Evolutionary conservation across 495 filamentous ascomycete species (phyloP), one percentile per base, ranked within the genome.

Genomic region (Bathelium albidoporum): DNA sequence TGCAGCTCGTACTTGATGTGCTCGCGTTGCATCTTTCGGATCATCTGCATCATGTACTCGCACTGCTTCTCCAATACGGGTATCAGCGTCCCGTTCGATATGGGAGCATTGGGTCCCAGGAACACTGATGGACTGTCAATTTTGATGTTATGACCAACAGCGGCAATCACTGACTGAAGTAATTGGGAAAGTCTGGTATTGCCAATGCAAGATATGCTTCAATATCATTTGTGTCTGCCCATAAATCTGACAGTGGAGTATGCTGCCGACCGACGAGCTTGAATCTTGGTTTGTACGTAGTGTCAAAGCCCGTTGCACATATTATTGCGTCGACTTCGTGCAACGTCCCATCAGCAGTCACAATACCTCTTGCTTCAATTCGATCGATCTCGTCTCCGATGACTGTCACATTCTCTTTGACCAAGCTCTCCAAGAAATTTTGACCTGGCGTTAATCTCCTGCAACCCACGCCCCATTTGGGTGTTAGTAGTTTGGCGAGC

Each of bases 251-350:
- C 68, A 65, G 20, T 73, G 71, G 62, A 68, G 64, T 32, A 45
- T 60, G 45, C 73, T 70, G 24, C 49, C 45, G 5, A 76, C 78
- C 78, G 14, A 81, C 66, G 52, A 76, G 74, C 7, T 76, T 70
- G 72, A 84, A 84, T 24, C 76, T 76, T 0, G 80, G 80, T 12
- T 72, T 70, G 64, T 74, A 81, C 11, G 75, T 73, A 7, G 79
- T 82, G 61, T 83, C 73, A 68, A 84, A 77, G 39, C 77, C 76
- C 1, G 77, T 85, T 5, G 83, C 83, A 64, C 82, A 74, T 59
- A 74, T 69, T 1, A 76, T 60, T 24, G 73, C 66, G 43, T 76
- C 74, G 59, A 75, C 53, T 7, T 69, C 64, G 61, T 71, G 65
- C 31, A 70, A 59, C 1, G 73, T 66, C 24, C 73, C 72, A 43